A percentile compares a stretch with the other conserved stretches of the same genome.
phyloP scores from a whole-genome alignment of 2,329 filamentous ascomycete genomes.

The Tolypocladium amazonense region DNA sequence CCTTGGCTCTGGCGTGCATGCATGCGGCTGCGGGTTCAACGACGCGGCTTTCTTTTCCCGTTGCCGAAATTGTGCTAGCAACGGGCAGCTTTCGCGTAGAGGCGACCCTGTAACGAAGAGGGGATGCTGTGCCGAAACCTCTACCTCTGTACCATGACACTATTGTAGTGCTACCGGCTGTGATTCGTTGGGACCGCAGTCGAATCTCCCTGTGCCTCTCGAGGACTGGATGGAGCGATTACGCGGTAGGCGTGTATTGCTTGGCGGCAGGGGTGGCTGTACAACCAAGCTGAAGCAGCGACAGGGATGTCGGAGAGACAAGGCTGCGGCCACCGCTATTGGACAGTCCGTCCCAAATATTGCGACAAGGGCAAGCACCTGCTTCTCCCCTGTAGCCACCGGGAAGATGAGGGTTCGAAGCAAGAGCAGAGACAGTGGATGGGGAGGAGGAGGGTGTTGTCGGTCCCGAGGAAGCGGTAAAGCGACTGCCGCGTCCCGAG shows the following conservation, averaged over 20 bases:
- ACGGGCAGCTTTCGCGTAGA: not conserved
- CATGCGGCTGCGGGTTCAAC: not conserved
- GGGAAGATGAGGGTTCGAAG: not conserved
- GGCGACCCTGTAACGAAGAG: not conserved
- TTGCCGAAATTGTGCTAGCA: not conserved
- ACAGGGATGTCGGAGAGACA: not conserved
- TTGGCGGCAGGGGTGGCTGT: not conserved
- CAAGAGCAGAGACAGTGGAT: not conserved
- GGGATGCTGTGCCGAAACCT: not conserved
- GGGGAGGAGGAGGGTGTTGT: not conserved
- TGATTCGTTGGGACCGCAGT: not conserved
- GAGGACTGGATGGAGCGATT: not conserved
- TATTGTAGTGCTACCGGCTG: not conserved
- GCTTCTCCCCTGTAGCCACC: not conserved
- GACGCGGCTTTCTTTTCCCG: not conserved
- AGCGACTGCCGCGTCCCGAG: not conserved
- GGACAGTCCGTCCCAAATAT: not conserved
- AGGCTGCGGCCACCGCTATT: not conserved
- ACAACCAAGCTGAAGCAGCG: conserved; percentile 1
- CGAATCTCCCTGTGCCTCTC: too few relatives aligned
- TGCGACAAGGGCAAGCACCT: not conserved
- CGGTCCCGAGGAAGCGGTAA: not conserved
- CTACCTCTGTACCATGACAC: not conserved
- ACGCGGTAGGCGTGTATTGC: not conserved
- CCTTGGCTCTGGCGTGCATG: not conserved